phyloP scores from a whole-genome alignment of 2,329 filamentous ascomycete genomes.

The Curvularia sp. region DNA sequence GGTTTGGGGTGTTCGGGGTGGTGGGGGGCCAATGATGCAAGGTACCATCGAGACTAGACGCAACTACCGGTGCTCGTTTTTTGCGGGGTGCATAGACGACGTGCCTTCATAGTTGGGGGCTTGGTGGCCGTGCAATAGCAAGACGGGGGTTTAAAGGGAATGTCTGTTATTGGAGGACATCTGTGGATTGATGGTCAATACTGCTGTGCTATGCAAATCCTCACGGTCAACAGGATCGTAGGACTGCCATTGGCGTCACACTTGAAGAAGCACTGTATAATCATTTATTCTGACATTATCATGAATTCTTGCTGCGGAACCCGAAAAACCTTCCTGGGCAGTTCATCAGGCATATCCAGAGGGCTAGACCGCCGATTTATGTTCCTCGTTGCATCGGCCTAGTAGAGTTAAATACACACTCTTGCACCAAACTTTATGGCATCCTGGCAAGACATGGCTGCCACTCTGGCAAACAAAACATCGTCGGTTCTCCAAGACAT shows the following conservation, averaged over 20 bases:
- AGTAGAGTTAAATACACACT: not conserved
- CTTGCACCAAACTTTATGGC: not conserved
- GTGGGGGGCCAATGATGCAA: constrained; percentile 8
- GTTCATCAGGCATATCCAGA: not conserved
- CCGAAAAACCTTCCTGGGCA: not conserved
- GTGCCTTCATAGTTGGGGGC: no score
- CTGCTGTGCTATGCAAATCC: not conserved
- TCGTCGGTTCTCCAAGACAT: not conserved
- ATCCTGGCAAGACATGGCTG: not conserved
- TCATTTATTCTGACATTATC: not conserved
- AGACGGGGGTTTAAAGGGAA: not conserved
- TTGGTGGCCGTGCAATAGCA: not conserved
- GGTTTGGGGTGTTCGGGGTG: constrained; percentile 4
- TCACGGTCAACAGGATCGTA: not conserved
- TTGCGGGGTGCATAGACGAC: constrained; percentile 11
- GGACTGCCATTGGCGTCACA: not conserved
- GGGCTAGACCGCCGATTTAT: not conserved
- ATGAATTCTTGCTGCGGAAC: not conserved
- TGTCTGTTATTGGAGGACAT: not conserved
- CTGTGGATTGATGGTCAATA: not conserved
- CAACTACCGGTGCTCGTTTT: constrained; percentile 3
- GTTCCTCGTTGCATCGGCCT: not conserved
- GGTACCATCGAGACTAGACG: constrained; percentile 1
- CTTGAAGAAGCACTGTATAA: not conserved
- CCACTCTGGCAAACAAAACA: not conserved